phyloP scores from a whole-genome alignment of 129 eudicot species.

The Gnaphalium uliginosum region DNA sequence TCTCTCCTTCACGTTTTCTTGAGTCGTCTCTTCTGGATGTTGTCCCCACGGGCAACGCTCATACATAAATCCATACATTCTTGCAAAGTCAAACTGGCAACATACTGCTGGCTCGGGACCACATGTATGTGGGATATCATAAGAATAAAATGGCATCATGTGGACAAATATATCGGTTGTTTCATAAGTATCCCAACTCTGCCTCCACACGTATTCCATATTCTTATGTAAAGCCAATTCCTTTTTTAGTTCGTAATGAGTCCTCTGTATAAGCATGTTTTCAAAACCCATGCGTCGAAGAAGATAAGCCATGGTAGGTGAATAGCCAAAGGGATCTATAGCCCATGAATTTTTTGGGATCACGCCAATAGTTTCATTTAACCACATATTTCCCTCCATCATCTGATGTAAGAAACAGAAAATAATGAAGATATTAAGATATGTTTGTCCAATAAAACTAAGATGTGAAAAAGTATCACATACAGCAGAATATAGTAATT shows the following conservation, averaged over 20 bases:
- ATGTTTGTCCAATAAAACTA: neutral
- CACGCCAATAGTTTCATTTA: conserved; percentile 86
- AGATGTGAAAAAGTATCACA: conserved; percentile 6
- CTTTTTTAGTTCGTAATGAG: conserved; percentile 95
- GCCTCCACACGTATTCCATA: conserved; percentile 92
- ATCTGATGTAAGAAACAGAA: conserved; percentile 46
- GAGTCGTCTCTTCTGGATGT: conserved; percentile 87
- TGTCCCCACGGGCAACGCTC: conserved; percentile 97
- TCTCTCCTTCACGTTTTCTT: conserved; percentile 80
- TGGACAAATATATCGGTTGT: conserved; percentile 97
- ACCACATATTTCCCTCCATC: conserved; percentile 97
- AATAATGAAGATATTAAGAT: neutral
- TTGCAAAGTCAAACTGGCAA: conserved; percentile 97
- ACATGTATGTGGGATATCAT: conserved; percentile 95
- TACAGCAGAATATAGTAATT: neutral
- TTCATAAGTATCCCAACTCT: conserved; percentile 92
- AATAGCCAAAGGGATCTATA: conserved; percentile 97
- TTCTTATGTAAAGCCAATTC: conserved; percentile 81
- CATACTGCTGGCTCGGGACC: conserved; percentile 99
- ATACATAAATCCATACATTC: conserved; percentile 80
- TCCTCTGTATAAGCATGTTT: conserved; percentile 99
- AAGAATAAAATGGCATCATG: conserved; percentile 99
- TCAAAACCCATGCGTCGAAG: conserved; percentile 99
- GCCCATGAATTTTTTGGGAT: conserved; percentile 98
- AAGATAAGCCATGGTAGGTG: conserved; percentile 98